phyloP scores from a whole-genome alignment of 371 early-diverging fungal species.

The Mortierella sp. region DNA sequence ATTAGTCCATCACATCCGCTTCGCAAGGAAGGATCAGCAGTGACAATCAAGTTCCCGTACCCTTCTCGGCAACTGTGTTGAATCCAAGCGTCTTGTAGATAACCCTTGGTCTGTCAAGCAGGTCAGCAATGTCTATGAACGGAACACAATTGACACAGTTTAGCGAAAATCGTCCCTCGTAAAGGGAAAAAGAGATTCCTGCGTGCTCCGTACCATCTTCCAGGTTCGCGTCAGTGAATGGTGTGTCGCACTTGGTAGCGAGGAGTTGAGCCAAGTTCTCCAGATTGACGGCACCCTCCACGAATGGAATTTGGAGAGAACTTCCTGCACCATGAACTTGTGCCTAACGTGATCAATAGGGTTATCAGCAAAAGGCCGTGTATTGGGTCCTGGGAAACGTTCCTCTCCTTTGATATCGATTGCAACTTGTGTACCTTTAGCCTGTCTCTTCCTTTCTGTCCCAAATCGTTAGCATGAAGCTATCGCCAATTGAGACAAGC shows the following conservation, averaged over 20 bases:
- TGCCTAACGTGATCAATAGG: no score
- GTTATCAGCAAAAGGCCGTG: no score
- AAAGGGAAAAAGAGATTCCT: background rate
- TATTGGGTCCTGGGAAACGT: constrained; percentile 24
- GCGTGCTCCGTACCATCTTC: constrained; percentile 13
- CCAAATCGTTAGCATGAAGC: constrained; percentile 39
- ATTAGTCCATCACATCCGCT: no score
- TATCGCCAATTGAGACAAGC: no score
- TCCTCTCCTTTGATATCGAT: background rate
- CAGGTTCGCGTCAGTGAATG: constrained; percentile 15
- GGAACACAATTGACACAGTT: background rate
- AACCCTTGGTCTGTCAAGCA: no score
- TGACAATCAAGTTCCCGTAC: constrained; percentile 2
- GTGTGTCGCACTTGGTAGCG: constrained; percentile 33
- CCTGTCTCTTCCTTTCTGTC: constrained; percentile 30
- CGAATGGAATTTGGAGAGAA: constrained; percentile 51
- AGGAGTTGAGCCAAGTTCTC: constrained; percentile 34
- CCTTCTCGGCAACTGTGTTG: constrained; percentile 24
- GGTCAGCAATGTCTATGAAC: constrained; percentile 19
- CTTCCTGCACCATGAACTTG: constrained; percentile 33
- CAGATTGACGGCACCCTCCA: constrained; percentile 40
- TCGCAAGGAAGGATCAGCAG: no score
- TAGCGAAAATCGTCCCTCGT: background rate
- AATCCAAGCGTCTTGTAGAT: constrained; percentile 36
- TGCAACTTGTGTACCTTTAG: constrained; percentile 31